phyloP scores from a whole-genome alignment of 2,329 filamentous ascomycete genomes.

The Diaporthe sp. region DNA sequence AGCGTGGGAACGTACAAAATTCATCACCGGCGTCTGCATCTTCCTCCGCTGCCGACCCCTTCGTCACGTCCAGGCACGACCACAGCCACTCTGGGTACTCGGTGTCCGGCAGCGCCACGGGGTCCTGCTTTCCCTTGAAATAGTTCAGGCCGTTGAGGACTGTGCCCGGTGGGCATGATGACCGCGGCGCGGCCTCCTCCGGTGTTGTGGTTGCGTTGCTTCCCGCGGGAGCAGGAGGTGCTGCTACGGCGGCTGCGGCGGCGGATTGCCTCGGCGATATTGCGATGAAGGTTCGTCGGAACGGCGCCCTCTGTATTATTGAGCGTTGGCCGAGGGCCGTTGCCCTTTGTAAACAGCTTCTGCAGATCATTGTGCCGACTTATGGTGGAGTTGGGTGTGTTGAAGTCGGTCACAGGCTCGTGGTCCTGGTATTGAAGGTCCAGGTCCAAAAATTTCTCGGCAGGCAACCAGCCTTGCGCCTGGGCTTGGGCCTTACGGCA shows the following conservation, averaged over 20 bases:
- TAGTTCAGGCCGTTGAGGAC: conserved; percentile 82
- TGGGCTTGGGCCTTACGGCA: not conserved
- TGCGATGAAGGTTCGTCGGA: conserved; percentile 56
- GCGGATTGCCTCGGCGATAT: conserved; percentile 46
- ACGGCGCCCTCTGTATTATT: conserved; percentile 41
- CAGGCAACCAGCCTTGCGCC: conserved; percentile 27
- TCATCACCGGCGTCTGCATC: conserved; percentile 77
- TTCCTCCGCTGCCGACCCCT: conserved; percentile 63
- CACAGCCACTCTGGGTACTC: conserved; percentile 89
- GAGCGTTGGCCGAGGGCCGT: conserved; percentile 52
- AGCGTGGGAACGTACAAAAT: conserved; percentile 76
- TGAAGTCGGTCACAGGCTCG: conserved; percentile 29
- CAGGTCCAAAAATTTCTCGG: conserved; percentile 42
- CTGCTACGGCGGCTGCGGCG: conserved; percentile 50
- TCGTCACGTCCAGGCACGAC: conserved; percentile 75
- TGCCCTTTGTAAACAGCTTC: conserved; percentile 65
- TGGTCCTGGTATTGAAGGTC: conserved; percentile 32
- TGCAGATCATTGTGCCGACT: conserved; percentile 57
- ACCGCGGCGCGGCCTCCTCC: conserved; percentile 50
- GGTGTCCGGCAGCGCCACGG: conserved; percentile 79
- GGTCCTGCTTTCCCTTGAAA: conserved; percentile 79
- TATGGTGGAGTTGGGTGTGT: conserved; percentile 44
- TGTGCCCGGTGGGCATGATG: conserved; percentile 76
- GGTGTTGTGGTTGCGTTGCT: conserved; percentile 45
- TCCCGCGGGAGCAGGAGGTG: conserved; percentile 43